Conservation (phyloP, 1,139 yeast species). For the Debaryomyces fabryi region DNA sequence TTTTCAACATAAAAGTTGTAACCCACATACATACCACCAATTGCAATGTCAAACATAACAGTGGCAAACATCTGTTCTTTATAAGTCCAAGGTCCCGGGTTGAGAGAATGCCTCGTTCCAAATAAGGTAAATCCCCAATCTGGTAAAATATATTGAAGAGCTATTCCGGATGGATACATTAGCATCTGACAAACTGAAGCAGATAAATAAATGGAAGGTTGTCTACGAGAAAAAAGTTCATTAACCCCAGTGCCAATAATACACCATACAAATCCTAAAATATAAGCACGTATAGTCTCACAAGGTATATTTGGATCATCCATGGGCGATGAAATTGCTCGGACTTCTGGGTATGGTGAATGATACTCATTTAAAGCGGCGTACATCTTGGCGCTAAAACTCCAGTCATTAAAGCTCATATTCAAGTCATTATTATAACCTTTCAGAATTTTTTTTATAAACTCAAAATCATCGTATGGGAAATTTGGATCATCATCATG, state of each 20-base stretch:
- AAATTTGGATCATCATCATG: constrained; percentile 29
- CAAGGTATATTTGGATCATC: constrained; percentile 54
- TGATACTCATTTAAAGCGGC: constrained; percentile 55
- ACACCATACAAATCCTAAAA: constrained; percentile 55
- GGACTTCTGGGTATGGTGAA: constrained; percentile 69
- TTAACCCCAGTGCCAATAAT: constrained; percentile 58
- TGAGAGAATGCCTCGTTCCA: constrained; percentile 15
- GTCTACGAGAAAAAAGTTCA: constrained; percentile 59
- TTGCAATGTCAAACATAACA: constrained; percentile 24
- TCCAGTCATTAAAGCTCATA: constrained; percentile 18
- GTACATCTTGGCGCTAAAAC: constrained; percentile 37
- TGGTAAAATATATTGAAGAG: constrained; percentile 26
- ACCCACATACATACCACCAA: constrained; percentile 23
- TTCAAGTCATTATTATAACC: constrained; percentile 10
- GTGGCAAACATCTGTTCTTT: constrained; percentile 36
- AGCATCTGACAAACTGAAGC: constrained; percentile 27
- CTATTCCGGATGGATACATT: constrained; percentile 27
- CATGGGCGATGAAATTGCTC: constrained; percentile 56
- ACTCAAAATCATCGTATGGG: constrained; percentile 19
- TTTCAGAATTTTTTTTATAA: constrained; percentile 10
- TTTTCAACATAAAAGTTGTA: constrained; percentile 27
- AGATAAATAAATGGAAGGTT: constrained; percentile 49
- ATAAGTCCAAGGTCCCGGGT: constrained; percentile 34
- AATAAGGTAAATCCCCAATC: constrained; percentile 14
- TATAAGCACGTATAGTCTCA: constrained; percentile 61